Percentiles rank a stretch among this genome's conserved stretches.
These are phyloP conservation scores for Penicillium digitatum DNA, from an alignment of 2,329 filamentous ascomycete genomes.

Conservation along the genomic window DNA sequence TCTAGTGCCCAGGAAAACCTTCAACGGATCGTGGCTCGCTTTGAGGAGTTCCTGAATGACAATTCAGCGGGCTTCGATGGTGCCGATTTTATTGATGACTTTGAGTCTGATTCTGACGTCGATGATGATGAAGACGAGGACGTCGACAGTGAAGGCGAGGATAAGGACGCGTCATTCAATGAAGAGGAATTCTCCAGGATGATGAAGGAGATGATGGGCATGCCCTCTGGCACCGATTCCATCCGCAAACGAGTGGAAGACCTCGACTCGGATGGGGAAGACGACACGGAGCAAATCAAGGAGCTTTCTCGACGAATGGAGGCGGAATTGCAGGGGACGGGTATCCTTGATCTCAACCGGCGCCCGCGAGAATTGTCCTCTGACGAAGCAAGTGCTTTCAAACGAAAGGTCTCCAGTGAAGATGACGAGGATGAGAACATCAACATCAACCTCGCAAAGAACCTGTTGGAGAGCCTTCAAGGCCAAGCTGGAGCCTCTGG, in stretches of 20 bases:
- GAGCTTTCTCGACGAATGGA: conserved; percentile 46
- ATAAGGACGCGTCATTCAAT: conserved; percentile 73
- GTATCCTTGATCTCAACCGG: conserved; percentile 41
- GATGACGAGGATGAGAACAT: conserved; percentile 61
- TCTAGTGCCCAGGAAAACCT: conserved; percentile 55
- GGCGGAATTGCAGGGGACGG: conserved; percentile 46
- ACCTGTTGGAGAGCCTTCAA: conserved; percentile 88
- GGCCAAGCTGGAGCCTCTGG: conserved; percentile 81
- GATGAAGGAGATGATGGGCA: conserved; percentile 90
- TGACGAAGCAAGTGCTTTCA: conserved; percentile 21
- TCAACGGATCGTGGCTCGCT: conserved; percentile 87
- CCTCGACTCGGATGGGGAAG: conserved; percentile 49
- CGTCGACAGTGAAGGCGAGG: conserved; percentile 61
- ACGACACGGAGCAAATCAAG: conserved; percentile 58
- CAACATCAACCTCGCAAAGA: conserved; percentile 83
- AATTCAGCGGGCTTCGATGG: conserved; percentile 77
- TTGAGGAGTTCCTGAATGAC: conserved; percentile 86
- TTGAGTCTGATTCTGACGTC: conserved; percentile 62
- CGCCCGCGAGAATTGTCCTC: conserved; percentile 18
- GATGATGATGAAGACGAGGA: conserved; percentile 53
- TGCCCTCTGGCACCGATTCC: conserved; percentile 45
- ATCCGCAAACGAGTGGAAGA: conserved; percentile 41
- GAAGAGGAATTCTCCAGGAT: conserved; percentile 79
- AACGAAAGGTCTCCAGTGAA: conserved; percentile 26
- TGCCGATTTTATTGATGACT: conserved; percentile 64